Evolutionary conservation across 441 rosid species (phyloP), one percentile per base, ranked within the genome.

Genomic region (Euphorbia schlechtendalii): DNA sequence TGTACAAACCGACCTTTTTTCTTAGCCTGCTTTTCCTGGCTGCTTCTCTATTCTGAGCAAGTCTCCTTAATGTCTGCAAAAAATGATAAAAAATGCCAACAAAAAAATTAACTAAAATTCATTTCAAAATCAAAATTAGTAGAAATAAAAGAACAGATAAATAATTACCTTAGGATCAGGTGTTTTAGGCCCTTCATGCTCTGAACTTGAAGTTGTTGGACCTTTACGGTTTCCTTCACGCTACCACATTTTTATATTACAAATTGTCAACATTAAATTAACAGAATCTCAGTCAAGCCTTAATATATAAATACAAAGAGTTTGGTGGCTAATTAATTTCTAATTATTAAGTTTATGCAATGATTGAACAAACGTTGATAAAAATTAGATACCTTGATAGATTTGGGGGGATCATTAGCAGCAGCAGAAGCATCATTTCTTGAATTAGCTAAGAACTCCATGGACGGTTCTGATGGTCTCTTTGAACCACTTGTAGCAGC

Each of bases 1-100:
- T 48, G 5, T 27, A 24, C 8, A 43, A 41, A 64, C 63, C 46
- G 56, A 86, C 99, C 84, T 94, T 94, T 81, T 94, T 94, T 28
- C 99, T 78, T 28, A 94, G 74, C 74, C 99, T 83, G 83, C 99
- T 94, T 80, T 94, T 94, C 80, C 98, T 84, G 28, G 99, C 98
- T 69, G 99, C 99, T 74, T 94, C 99, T 79, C 99, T 83, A 87
- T 94, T 94, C 80, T 94, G 99, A 80, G 99, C 99, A 41, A 94
- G 92, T 78, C 99, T 89, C 76, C 99, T 91, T 74, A 91, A 58
- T 64, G 90, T 91, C 99, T 94, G 66, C 71, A 61, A 3, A 51
- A 14, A 60, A 56, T n/a, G n/a, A n/a, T n/a, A n/a, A n/a, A n/a
- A n/a, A n/a, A n/a, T n/a, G n/a, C n/a, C n/a, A n/a, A n/a, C n/a